Percentiles rank a stretch among this genome's conserved stretches.
phyloP scores from a whole-genome alignment of 2,329 filamentous ascomycete genomes.

The Orbilia blumenaviensis region DNA sequence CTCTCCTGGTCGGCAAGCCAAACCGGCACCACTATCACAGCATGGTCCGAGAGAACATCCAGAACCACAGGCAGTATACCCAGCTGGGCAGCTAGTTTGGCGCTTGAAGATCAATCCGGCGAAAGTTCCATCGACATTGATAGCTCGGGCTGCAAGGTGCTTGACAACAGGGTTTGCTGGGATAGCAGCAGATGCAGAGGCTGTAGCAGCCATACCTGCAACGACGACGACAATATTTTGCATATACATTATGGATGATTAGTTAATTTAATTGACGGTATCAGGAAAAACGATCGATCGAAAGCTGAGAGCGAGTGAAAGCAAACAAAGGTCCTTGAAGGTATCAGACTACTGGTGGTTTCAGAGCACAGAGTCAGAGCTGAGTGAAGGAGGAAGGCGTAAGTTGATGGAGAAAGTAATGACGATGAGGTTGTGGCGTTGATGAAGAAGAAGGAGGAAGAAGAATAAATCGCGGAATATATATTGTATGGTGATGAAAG shows the following conservation, averaged over 20 bases:
- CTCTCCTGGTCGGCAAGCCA: constrained; percentile 46
- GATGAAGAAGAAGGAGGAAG: not conserved
- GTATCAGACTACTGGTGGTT: constrained; percentile 6
- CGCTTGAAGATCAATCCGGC: constrained; percentile 48
- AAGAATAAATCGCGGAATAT: not conserved
- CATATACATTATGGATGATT: constrained; percentile 37
- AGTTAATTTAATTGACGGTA: constrained; percentile 1
- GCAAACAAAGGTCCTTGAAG: not conserved
- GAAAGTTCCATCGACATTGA: constrained; percentile 46
- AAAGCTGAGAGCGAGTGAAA: constrained; percentile 7
- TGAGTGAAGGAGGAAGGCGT: too few relatives aligned
- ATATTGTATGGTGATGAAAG: not conserved
- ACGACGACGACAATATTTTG: constrained; percentile 23
- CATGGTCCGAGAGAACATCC: constrained; percentile 42
- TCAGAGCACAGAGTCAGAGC: too few relatives aligned
- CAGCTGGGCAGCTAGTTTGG: constrained; percentile 25
- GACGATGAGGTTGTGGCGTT: not conserved
- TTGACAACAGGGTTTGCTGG: constrained; percentile 48
- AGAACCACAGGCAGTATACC: constrained; percentile 28
- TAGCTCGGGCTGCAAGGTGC: constrained; percentile 40
- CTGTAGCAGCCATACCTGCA: constrained; percentile 27
- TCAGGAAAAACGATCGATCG: not conserved
- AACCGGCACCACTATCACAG: constrained; percentile 25
- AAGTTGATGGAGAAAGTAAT: not conserved
- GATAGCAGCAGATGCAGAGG: constrained; percentile 16